phyloP scores from a whole-genome alignment of 2,329 filamentous ascomycete species.

The Calycina herbarum region DNA sequence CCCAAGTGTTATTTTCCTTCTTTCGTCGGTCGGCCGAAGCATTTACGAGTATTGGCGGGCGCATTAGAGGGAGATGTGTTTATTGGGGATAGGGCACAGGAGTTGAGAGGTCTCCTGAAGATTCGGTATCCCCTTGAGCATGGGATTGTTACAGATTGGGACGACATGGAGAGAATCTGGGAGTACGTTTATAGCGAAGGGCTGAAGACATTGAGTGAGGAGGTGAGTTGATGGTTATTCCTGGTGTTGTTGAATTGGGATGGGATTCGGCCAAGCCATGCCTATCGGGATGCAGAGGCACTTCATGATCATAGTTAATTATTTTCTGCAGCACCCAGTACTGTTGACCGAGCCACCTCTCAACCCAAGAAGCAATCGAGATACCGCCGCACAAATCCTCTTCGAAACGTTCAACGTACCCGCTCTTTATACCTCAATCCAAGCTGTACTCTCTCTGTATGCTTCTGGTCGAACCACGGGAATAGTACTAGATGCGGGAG shows the following conservation, averaged over 20 bases:
- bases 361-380: slow-evolving; percentile 92
- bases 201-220: slow-evolving; percentile 94
- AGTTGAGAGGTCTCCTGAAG: slow-evolving; percentile 89
- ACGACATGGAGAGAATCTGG: slow-evolving; percentile 99
- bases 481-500: slow-evolving; percentile 91
- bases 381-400: slow-evolving; percentile 93
- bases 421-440: slow-evolving; percentile 93
- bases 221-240: slow-evolving; percentile 54
- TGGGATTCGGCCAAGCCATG: not conserved
- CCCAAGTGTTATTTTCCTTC: slow-evolving; percentile 98
- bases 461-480: slow-evolving; percentile 94
- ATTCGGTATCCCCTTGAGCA: slow-evolving; percentile 95
- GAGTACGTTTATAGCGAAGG: slow-evolving; percentile 96
- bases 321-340: slow-evolving; percentile 72
- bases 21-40: slow-evolving; percentile 94
- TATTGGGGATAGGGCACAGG: slow-evolving; percentile 85
- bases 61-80: slow-evolving; percentile 96
- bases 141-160: slow-evolving; percentile 98
- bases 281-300: slow-evolving; percentile 9
- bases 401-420: slow-evolving; percentile 99
- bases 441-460: slow-evolving; percentile 94
- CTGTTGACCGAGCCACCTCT: slow-evolving; percentile 93
- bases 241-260: slow-evolving; percentile 3
- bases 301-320: not conserved
- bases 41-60: slow-evolving; percentile 91